Base-by-base conservation (phyloP, 768 basidiomycete genomes). In the Leccinum subtestaceum region DNA sequence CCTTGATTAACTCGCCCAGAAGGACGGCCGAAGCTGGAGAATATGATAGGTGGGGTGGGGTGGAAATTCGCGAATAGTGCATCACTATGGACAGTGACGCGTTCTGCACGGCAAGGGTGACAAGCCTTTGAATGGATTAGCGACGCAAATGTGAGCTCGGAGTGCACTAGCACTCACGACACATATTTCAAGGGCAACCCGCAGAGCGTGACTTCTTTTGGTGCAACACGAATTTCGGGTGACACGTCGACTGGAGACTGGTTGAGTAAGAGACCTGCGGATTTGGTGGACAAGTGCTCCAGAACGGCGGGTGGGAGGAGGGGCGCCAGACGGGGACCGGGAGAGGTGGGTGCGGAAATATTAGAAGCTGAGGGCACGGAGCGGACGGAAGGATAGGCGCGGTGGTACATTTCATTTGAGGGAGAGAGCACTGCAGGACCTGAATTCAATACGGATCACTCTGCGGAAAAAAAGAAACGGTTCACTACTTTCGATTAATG, bases 61-160 rank as follows among this genome's bases (percentile, higher is more conserved):
- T 90, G 2, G 91, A 90, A 58, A 94, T 88, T 60, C 97, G 86
- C n/a, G 97, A 98, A 75, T 98, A 93, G 78, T 98, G 95, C 92
- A 99, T 96, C 63, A 98, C 92, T 69, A 99, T 94, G 55, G 95
- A 95, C 52, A 99, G 79, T 10, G 92, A 86, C 31, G 93, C 93
- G 75, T 98, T 98, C 78, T 99, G 96, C 3, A 96, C 88, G 5
- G 93, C 93, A 52, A 95, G 84, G 17, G 91, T 92, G 63, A 94
- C 84, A 59, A 93, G 80, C 13, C 89, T 90, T 65, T 59, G 21
- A 38, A 21, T 49, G 51, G 48, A 58, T 60, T 40, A 57, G 47
- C 4, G 61, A 51, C 59, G 51, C 2, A 55, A 48, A 2, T 0
- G 12, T 23, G 47, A 17, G 31, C 45, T 48, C 3, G 47, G 31